Evolutionary conservation across 257 asterid species (phyloP).

Genomic region (Fraxinus cuspidata): DNA sequence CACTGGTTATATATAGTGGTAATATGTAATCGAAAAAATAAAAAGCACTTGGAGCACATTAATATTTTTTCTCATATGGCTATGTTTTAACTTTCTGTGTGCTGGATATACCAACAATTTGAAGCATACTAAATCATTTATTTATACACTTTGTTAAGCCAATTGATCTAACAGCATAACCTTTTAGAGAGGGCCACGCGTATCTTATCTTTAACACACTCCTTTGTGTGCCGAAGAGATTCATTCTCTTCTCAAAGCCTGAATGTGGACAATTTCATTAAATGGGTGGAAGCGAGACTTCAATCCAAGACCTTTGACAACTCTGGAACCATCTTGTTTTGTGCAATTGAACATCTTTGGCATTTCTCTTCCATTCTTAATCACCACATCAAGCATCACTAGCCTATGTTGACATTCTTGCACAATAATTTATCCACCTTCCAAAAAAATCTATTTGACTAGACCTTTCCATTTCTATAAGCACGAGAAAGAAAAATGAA

Average conservation of each 20-base stretch:
- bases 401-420: not conserved
- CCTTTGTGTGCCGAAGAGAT: not conserved
- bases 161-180: too few relatives aligned
- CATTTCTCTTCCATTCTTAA: not conserved
- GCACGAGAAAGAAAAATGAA: slow-evolving; percentile 13
- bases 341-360: not conserved
- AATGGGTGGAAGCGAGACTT: not conserved
- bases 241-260: not conserved
- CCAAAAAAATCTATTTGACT: not conserved
- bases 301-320: not conserved
- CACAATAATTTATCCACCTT: not conserved
- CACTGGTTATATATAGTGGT: not conserved
- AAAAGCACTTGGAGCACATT: not conserved
- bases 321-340: not conserved
- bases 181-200: not conserved
- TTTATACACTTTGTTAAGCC: not conserved
- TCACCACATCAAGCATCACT: not conserved
- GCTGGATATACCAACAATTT: not conserved
- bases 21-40: not conserved
- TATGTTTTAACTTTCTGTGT: not conserved
- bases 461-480: not conserved
- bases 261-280: not conserved
- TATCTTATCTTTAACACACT: not conserved
- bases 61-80: not conserved
- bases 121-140: not conserved